phyloP scores from a whole-genome alignment of 2,329 filamentous ascomycete genomes.

The Fusarium subglutinans region DNA sequence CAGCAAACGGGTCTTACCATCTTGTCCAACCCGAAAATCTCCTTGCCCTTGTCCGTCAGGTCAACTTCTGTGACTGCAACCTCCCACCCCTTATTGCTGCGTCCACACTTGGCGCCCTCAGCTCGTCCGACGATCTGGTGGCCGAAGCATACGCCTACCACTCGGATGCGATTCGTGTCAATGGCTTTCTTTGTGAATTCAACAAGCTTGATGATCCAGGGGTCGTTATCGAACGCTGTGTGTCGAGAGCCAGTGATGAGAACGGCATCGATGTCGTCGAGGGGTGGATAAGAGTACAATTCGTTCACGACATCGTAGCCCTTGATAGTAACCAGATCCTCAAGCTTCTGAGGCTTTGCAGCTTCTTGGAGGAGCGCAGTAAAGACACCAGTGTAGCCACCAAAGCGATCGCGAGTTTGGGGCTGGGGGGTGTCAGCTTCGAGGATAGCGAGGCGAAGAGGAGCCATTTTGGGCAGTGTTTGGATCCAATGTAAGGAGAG shows the following conservation, averaged over 20 bases:
- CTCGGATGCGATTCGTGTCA: conserved; percentile 66
- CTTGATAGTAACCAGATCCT: conserved; percentile 64
- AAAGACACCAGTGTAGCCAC: conserved; percentile 78
- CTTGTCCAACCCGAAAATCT: conserved; percentile 50
- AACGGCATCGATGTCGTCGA: conserved; percentile 82
- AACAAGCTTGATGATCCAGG: conserved; percentile 56
- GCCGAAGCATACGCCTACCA: conserved; percentile 59
- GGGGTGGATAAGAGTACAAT: conserved; percentile 72
- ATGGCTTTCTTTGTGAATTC: conserved; percentile 49
- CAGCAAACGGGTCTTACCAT: conserved; percentile 51
- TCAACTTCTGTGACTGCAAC: conserved; percentile 54
- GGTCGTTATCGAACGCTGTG: conserved; percentile 54
- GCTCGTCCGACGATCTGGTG: conserved; percentile 59
- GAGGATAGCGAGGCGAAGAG: conserved; percentile 83
- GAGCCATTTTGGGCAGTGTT: conserved; percentile 46
- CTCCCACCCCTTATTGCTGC: conserved; percentile 56
- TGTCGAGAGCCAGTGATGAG: conserved; percentile 80
- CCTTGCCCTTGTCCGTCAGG: conserved; percentile 52
- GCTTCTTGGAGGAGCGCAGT: conserved; percentile 65
- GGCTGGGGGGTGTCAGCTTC: conserved; percentile 85
- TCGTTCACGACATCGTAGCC: conserved; percentile 76
- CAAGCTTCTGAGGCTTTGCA: conserved; percentile 56
- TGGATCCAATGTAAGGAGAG: not conserved
- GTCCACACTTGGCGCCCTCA: conserved; percentile 50
- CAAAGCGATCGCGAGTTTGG: conserved; percentile 70